Percentiles rank a stretch among this genome's conserved stretches.
Conservation (phyloP, 495 filamentous ascomycete species). For the Xylaria castorea region DNA sequence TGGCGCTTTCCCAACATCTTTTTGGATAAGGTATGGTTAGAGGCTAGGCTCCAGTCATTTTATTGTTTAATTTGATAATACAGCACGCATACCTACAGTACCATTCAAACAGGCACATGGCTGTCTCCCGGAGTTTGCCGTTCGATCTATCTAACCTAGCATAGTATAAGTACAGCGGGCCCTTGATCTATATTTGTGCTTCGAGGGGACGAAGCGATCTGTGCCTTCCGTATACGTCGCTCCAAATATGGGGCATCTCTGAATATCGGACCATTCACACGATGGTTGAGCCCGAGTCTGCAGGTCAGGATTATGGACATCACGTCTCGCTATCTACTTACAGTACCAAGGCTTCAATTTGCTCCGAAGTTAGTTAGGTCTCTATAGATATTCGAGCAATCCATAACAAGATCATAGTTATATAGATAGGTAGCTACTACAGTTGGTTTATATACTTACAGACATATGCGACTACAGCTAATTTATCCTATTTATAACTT, state of each 20-base stretch:
- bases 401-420: too few relatives aligned
- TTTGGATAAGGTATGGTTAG: not conserved
- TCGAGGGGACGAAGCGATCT: conserved; percentile 15
- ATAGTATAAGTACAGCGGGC: not conserved
- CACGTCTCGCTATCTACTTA: too few relatives aligned
- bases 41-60: not conserved
- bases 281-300: not conserved
- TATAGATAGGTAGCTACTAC: too few relatives aligned
- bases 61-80: not conserved
- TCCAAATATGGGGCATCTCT: not conserved
- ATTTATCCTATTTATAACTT: too few relatives aligned
- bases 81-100: not conserved
- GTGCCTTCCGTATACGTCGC: conserved; percentile 23
- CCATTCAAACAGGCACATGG: not conserved
- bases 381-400: too few relatives aligned
- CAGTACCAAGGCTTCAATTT: too few relatives aligned
- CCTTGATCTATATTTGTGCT: not conserved
- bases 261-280: not conserved
- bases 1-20: not conserved
- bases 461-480: too few relatives aligned
- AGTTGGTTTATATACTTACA: too few relatives aligned
- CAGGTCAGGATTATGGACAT: too few relatives aligned
- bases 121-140: not conserved
- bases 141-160: not conserved
- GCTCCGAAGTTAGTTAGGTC: too few relatives aligned